A percentile compares a stretch with the other conserved stretches of the same genome.
Evolutionary conservation across 2,329 filamentous ascomycete genomes (phyloP).

Genomic region (Paraphoma sp.): DNA sequence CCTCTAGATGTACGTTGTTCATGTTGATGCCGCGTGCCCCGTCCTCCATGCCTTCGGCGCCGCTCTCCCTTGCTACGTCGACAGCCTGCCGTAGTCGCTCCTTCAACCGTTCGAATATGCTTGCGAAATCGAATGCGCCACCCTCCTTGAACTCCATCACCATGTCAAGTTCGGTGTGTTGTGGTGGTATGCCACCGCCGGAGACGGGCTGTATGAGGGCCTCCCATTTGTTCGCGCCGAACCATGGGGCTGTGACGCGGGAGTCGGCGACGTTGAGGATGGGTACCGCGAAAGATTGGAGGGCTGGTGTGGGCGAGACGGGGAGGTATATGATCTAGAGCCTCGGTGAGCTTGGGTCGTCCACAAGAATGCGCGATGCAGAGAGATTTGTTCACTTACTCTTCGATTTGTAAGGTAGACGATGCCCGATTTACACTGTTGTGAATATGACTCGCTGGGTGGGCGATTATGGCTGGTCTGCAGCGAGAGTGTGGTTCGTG

Average conservation of each 20-base stretch:
- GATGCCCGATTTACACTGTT: conserved; percentile 76
- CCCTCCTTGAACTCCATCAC: conserved; percentile 93
- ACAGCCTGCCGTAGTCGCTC: conserved; percentile 83
- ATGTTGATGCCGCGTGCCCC: conserved; percentile 59
- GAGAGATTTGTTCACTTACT: conserved; percentile 57
- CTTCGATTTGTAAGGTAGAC: conserved; percentile 86
- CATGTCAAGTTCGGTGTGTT: conserved; percentile 76
- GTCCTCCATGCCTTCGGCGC: conserved; percentile 55
- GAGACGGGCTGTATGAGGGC: conserved; percentile 80
- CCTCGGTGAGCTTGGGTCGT: conserved; percentile 6
- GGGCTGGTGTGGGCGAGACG: conserved; percentile 66
- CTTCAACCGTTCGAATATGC: conserved; percentile 81
- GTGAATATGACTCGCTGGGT: conserved; percentile 67
- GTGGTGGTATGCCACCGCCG: conserved; percentile 80
- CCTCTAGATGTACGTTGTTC: conserved; percentile 77
- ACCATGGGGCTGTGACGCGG: conserved; percentile 86
- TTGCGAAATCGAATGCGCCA: conserved; percentile 90
- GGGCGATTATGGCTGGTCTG: conserved; percentile 72
- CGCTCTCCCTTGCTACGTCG: conserved; percentile 73
- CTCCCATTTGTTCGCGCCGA: conserved; percentile 90
- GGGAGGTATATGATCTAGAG: conserved; percentile 88
- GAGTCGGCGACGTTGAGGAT: conserved; percentile 88
- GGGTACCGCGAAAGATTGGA: conserved; percentile 89
- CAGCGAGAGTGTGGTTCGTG: conserved; percentile 77
- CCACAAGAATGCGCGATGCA: not conserved